Evolutionary conservation across 163 green algal genomes (phyloP), one percentile per base, ranked within the genome.

Genomic region (Trebouxiophyceae sp.): DNA sequence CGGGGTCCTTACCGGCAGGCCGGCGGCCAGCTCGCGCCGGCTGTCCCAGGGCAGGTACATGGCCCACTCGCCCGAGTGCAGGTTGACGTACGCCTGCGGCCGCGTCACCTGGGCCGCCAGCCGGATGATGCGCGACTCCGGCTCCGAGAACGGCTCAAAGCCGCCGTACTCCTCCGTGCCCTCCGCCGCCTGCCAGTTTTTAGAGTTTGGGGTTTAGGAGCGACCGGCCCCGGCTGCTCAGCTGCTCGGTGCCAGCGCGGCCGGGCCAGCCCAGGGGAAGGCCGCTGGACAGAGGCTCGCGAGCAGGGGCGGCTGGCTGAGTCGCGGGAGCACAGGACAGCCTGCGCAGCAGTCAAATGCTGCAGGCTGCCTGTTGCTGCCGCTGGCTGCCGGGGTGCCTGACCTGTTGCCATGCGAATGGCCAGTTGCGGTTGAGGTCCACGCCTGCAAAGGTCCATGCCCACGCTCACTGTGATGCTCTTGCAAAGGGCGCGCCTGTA

Each of bases 361-460:
- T n/a, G n/a, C n/a, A n/a, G n/a, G n/a, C n/a, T n/a, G n/a, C n/a
- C n/a, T n/a, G n/a, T n/a, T n/a, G n/a, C n/a, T n/a, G n/a, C n/a
- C n/a, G n/a, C n/a, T n/a, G n/a, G n/a, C n/a, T n/a, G n/a, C n/a
- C n/a, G n/a, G n/a, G n/a, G n/a, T n/a, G n/a, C n/a, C n/a, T n/a
- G n/a, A n/a, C n/a, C n/a, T n/a, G n/a, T n/a, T n/a, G 58, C 72
- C 80, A 89, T 3, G 63, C 76, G 58, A 76, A 80, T 1, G 67
- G 68, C 72, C 78, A 89, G 62, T 89, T 89, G 44, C 83, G 66
- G 39, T 89, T 89, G 1, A 89, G 68, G 61, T 89, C 83, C 26
- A 87, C 81, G 7, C 79, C 74, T 24, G 45, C 65, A 19, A n/a
- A n/a, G n/a, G n/a, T n/a, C n/a, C n/a, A n/a, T n/a, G n/a, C n/a